A percentile compares a stretch with the other conserved stretches of the same genome.
Evolutionary conservation across 169 alveolate species (phyloP).

Genomic region (Cryptosporidium sp.): DNA sequence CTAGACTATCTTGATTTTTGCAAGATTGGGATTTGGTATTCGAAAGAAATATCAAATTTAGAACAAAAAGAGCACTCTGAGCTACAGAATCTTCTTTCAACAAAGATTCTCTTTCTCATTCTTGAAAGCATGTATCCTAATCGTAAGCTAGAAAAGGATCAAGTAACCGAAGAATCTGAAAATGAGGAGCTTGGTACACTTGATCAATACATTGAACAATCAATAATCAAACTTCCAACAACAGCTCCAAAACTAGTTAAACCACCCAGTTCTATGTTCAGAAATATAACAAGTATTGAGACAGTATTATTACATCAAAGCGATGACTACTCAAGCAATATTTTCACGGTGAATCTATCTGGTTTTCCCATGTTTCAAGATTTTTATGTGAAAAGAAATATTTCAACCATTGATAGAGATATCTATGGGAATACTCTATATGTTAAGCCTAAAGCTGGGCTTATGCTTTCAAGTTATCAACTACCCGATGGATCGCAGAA

Average conservation of each 20-base stretch:
- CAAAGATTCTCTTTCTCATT: constrained; percentile 6
- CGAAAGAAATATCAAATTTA: constrained; percentile 20
- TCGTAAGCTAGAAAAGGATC: constrained; percentile 13
- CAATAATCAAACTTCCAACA: constrained; percentile 20
- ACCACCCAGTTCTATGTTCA: constrained; percentile 15
- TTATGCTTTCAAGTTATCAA: constrained; percentile 19
- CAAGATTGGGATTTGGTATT: constrained; percentile 36
- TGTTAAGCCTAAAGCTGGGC: constrained; percentile 36
- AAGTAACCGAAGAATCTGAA: constrained; percentile 3
- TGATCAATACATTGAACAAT: constrained; percentile 29
- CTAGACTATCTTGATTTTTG: constrained; percentile 52
- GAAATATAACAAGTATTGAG: constrained; percentile 11
- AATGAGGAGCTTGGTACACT: constrained; percentile 18
- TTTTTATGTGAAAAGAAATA: constrained; percentile 29
- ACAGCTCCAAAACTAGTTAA: background rate
- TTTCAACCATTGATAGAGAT: constrained; percentile 25
- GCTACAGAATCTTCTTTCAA: constrained; percentile 49
- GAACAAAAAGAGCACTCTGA: background rate
- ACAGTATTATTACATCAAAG: constrained; percentile 12
- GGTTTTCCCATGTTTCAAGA: background rate
- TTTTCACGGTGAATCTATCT: background rate
- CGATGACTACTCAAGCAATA: constrained; percentile 1
- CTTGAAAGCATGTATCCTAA: constrained; percentile 69
- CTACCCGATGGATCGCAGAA: constrained; percentile 23
- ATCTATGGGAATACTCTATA: background rate